A percentile compares a stretch with the other conserved stretches of the same genome.
These are phyloP conservation scores for Hippophae gyantsensis DNA, from an alignment of 306 rosid species.

Conservation along the genomic window DNA sequence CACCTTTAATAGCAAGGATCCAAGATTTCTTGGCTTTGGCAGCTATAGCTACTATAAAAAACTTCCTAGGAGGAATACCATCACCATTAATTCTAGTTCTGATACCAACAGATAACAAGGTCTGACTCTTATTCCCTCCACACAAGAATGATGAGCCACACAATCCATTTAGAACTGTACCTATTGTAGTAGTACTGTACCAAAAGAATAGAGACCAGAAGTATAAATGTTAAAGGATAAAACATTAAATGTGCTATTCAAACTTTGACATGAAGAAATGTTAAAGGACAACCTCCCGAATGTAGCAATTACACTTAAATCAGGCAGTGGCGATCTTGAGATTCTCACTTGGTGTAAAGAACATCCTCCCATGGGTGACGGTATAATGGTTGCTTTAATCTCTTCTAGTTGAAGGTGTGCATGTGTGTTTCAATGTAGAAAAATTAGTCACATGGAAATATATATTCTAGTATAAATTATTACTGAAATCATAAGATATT, in stretches of 20 bases:
- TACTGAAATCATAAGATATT: neutral
- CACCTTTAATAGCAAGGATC: slow-evolving; percentile 55
- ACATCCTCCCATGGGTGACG: slow-evolving; percentile 99
- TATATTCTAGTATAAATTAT: slow-evolving; percentile 8
- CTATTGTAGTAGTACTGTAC: slow-evolving; percentile 44
- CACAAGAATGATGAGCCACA: slow-evolving; percentile 58
- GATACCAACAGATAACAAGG: slow-evolving; percentile 35
- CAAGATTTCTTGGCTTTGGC: slow-evolving; percentile 61
- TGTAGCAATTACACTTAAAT: slow-evolving; percentile 20
- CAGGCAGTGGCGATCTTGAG: neutral
- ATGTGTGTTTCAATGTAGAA: slow-evolving; percentile 33
- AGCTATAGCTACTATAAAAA: slow-evolving; percentile 27
- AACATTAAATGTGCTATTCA: no score
- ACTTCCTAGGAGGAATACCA: slow-evolving; percentile 16
- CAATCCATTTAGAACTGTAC: slow-evolving; percentile 69
- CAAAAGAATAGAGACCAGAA: no score
- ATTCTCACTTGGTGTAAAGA: slow-evolving; percentile 85
- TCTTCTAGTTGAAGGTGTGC: slow-evolving; percentile 96
- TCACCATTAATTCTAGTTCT: slow-evolving; percentile 33
- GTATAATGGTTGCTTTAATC: slow-evolving; percentile 95
- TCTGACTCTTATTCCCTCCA: slow-evolving; percentile 64
- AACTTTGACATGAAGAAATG: no score
- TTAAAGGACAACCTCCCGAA: no score
- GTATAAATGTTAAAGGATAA: no score
- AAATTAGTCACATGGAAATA: neutral